These are phyloP conservation scores for Cladophialophora chaetospira DNA, from an alignment of 2,329 filamentous ascomycete genomes.

Conservation along the genomic window DNA sequence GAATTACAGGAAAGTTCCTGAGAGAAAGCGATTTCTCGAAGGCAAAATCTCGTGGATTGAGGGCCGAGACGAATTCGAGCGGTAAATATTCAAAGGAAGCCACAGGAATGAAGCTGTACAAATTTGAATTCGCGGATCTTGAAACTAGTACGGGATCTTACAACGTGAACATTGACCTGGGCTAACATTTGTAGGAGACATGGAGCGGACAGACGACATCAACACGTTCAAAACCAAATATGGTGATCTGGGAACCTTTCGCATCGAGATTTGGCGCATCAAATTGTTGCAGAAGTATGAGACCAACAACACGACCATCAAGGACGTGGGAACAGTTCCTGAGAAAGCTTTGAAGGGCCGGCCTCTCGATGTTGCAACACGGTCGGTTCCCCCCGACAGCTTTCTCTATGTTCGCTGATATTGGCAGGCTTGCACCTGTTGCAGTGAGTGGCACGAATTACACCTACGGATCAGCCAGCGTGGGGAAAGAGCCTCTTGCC, in stretches of 20 bases:
- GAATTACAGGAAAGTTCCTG: not conserved
- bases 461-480: not conserved
- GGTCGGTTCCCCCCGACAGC: slow-evolving; percentile 13
- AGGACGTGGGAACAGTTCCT: slow-evolving; percentile 24
- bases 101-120: slow-evolving; percentile 7
- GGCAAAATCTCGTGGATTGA: not conserved
- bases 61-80: not conserved
- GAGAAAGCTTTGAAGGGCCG: slow-evolving; percentile 34
- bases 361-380: slow-evolving; percentile 32
- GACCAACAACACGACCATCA: not conserved
- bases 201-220: not conserved
- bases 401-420: not conserved
- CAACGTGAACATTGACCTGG: not conserved
- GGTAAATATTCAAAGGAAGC: slow-evolving; percentile 11
- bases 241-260: slow-evolving; percentile 11
- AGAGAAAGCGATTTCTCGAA: not conserved
- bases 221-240: slow-evolving; percentile 6
- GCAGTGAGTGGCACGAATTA: not conserved
- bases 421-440: slow-evolving; percentile 1
- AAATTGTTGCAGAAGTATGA: not conserved
- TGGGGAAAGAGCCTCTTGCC: slow-evolving; percentile 18
- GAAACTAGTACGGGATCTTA: slow-evolving; percentile 9
- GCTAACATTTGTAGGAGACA: slow-evolving; percentile 6
- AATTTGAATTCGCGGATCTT: slow-evolving; percentile 30
- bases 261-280: slow-evolving; percentile 17